Percentiles rank a stretch among this genome's conserved stretches.
Conservation (phyloP, 306 rosid species). For the Medicago ruthenica region DNA sequence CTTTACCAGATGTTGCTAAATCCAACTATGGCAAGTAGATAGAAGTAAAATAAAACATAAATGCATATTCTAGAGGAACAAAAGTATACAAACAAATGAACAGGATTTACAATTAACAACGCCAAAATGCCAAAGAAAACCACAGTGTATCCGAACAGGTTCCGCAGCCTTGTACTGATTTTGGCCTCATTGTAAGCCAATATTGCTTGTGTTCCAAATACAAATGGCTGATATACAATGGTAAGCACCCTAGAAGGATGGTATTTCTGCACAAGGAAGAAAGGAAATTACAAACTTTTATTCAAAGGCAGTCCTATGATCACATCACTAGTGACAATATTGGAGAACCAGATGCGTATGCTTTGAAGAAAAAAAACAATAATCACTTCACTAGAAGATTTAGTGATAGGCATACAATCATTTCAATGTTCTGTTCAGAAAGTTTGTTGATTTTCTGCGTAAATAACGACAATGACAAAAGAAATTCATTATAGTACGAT, state of each 20-base stretch:
- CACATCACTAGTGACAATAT: no score
- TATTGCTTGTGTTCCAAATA: constrained; percentile 61
- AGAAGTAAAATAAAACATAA: not conserved
- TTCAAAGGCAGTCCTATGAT: no score
- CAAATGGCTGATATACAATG: constrained; percentile 91
- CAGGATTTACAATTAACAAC: constrained; percentile 66
- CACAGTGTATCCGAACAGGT: constrained; percentile 67
- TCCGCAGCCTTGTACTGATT: constrained; percentile 70
- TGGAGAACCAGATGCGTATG: no score
- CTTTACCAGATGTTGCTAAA: constrained; percentile 87
- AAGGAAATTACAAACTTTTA: not conserved
- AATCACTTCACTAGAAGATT: no score
- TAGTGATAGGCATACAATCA: no score
- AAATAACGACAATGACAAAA: no score
- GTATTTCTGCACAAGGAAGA: constrained; percentile 59
- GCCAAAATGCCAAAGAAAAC: constrained; percentile 61
- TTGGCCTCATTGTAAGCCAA: constrained; percentile 68
- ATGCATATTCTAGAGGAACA: constrained; percentile 12
- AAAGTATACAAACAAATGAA: constrained; percentile 1
- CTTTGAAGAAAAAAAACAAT: no score
- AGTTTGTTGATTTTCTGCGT: no score
- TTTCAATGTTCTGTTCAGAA: no score
- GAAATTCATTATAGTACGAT: no score
- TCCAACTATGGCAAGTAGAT: constrained; percentile 67
- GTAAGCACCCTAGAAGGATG: constrained; percentile 85